phyloP scores from a whole-genome alignment of 2,329 filamentous ascomycete species.

The Eutypa lata region DNA sequence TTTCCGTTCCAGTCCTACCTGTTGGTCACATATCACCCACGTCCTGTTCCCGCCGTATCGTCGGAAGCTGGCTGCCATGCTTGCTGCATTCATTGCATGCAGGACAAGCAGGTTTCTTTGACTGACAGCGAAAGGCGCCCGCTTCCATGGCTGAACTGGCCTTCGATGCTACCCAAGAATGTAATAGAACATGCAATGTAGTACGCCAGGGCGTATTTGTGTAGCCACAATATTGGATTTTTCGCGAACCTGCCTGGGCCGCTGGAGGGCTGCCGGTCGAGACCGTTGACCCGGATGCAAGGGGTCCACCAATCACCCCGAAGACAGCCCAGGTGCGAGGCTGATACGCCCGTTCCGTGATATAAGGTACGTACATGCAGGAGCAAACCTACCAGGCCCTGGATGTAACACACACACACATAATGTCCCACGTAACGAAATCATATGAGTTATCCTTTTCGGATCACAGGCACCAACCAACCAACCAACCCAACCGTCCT shows the following conservation, averaged over 20 bases:
- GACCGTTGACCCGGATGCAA: neutral
- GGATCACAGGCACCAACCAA: no score
- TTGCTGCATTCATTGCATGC: no score
- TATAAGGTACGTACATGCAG: neutral
- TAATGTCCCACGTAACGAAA: neutral
- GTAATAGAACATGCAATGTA: neutral
- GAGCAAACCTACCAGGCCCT: neutral
- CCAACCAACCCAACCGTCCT: no score
- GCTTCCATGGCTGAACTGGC: no score
- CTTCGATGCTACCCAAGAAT: no score
- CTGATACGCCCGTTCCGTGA: neutral
- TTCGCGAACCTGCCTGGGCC: neutral
- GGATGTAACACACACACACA: neutral
- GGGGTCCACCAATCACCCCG: neutral
- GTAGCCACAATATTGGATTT: neutral
- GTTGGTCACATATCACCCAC: no score
- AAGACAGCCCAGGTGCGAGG: neutral
- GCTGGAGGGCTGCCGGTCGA: neutral
- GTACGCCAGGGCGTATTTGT: neutral
- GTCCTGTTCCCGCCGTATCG: no score
- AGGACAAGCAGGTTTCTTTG: no score
- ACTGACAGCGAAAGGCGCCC: no score
- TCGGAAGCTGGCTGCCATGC: no score
- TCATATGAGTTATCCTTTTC: neutral
- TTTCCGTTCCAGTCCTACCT: no score